Percentiles rank a stretch among this genome's conserved stretches.
Evolutionary conservation across 2,329 filamentous ascomycete species (phyloP).

Genomic region (Talaromyces islandicus): DNA sequence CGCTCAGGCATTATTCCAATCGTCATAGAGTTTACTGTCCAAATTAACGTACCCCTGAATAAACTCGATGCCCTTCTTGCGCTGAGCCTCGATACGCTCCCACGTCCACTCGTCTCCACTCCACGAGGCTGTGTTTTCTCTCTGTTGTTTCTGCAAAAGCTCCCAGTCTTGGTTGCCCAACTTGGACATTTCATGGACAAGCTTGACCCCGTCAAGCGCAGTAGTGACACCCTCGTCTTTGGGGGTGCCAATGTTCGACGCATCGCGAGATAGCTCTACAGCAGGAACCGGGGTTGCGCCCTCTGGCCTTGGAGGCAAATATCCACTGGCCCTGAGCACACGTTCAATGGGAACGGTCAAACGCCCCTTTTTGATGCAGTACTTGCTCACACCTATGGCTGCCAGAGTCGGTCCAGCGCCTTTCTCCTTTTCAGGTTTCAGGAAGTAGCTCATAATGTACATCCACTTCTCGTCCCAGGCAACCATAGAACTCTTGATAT

Average conservation of each 20-base stretch:
- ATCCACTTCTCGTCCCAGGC: constrained; percentile 79
- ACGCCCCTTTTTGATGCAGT: constrained; percentile 75
- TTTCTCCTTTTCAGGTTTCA: constrained; percentile 45
- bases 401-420: constrained; percentile 57
- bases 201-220: constrained; percentile 25
- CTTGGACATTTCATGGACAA: constrained; percentile 31
- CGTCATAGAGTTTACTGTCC: constrained; percentile 46
- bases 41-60: constrained; percentile 51
- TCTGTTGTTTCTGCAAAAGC: constrained; percentile 25
- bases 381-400: constrained; percentile 70
- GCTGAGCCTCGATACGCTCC: constrained; percentile 55
- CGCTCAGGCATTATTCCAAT: constrained; percentile 26
- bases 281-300: constrained; percentile 33
- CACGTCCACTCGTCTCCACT: constrained; percentile 49
- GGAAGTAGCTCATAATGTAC: constrained; percentile 68
- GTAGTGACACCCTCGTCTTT: constrained; percentile 28
- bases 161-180: constrained; percentile 23
- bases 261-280: not conserved
- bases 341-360: constrained; percentile 79
- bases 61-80: constrained; percentile 48
- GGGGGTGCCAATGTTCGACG: constrained; percentile 24
- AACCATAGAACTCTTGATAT: constrained; percentile 67
- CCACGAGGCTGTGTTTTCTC: constrained; percentile 26
- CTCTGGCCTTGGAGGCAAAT: constrained; percentile 68
- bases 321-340: constrained; percentile 62